These are phyloP conservation scores for Leptosphaerulina australis DNA, from an alignment of 2,329 filamentous ascomycete genomes.

Conservation along the genomic window DNA sequence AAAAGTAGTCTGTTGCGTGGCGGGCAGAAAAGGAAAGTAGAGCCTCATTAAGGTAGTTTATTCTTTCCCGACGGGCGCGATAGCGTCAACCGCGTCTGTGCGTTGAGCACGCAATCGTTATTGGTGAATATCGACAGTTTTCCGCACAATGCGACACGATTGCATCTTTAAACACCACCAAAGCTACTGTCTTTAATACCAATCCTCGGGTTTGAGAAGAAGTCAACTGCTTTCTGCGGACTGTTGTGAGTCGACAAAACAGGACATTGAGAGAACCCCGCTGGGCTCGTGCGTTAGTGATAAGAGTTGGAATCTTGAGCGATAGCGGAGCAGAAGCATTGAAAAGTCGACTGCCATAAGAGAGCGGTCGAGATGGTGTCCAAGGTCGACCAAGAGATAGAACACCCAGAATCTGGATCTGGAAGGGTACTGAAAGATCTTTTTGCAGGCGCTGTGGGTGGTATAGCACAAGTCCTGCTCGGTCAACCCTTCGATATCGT, in stretches of 20 bases:
- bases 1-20: too few species aligned
- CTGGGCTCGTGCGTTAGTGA: slow-evolving; percentile 5
- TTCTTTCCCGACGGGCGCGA: slow-evolving; percentile 10
- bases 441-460: slow-evolving; percentile 86
- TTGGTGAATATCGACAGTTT: slow-evolving; percentile 13
- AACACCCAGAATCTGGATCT: slow-evolving; percentile 42
- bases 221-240: neutral
- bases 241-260: neutral
- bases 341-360: neutral
- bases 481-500: slow-evolving; percentile 72
- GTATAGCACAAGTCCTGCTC: slow-evolving; percentile 90
- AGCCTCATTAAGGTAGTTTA: slow-evolving; percentile 9
- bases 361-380: slow-evolving; percentile 19
- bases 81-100: slow-evolving; percentile 16
- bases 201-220: neutral
- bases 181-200: neutral
- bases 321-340: slow-evolving; percentile 1
- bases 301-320: slow-evolving; percentile 5
- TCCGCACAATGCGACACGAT: slow-evolving; percentile 5
- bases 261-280: neutral
- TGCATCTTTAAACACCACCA: slow-evolving; percentile 4
- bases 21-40: slow-evolving; percentile 1
- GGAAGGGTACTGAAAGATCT: slow-evolving; percentile 77
- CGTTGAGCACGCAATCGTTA: slow-evolving; percentile 19
- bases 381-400: slow-evolving; percentile 49